Base-by-base conservation (phyloP, 2,329 filamentous ascomycete genomes). In the Botrytis fragariae region DNA sequence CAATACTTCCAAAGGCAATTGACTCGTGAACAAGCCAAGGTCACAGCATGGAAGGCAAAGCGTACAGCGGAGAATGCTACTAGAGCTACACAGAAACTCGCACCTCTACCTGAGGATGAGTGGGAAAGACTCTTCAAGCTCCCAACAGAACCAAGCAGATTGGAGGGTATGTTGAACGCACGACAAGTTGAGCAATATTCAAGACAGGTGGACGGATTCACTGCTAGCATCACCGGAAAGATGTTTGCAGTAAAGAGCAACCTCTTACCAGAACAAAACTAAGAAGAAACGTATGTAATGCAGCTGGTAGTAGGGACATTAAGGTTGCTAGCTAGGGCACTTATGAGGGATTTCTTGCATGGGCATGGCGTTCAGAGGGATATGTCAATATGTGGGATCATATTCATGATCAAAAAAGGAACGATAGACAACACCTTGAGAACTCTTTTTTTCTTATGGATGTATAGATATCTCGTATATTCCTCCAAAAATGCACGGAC, bases 91-190 rank as follows among this genome's bases (percentile, higher is more conserved):
- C 92, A 95, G 78, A 98, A 98, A 88, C 94, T 98, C 85, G 83
- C 92, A 59, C 90, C 90, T 54, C 89, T 98, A 68, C 94, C 96
- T 54, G 96, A 99, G 86, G 95, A 98, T 81, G 96, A 99, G 87
- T 99, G 95, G 95, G 93, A 97, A 85, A 92, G 93, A 82, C 88
- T 98, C 79, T 99, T 98, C 89, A 99, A 99, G 90, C 89, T 99
- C 78, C 96, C 96, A 39, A 91, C 93, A 89, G 89, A 92, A 92
- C 93, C 93, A 94, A 92, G 92, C 90, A 88, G 93, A 87, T 88
- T 80, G 78, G 82, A 77, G 81, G 80, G 80, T 78, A 79, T 78
- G 72, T 75, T 77, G 90, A 89, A 90, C 83, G 95, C 93, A 76
- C 90, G 94, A 84, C 96, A 99, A 86, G 94, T 98, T 72, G 95